A percentile compares a stretch with the other conserved stretches of the same genome.
These are phyloP conservation scores for Verticillium dahliae DNA, from an alignment of 2,329 filamentous ascomycete species.

Conservation along the genomic window DNA sequence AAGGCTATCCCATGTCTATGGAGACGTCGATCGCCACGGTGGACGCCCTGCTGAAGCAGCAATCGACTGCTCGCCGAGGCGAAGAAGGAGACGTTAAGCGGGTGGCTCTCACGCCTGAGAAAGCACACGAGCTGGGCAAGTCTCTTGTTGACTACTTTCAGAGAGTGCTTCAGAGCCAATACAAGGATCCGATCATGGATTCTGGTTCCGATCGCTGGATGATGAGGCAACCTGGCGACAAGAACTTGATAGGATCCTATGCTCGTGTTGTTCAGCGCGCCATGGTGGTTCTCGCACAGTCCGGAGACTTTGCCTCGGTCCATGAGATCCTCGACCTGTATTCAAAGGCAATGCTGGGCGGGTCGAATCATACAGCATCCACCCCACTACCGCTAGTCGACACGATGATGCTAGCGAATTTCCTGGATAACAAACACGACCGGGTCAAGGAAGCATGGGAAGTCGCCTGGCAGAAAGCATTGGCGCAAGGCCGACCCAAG, in stretches of 20 bases:
- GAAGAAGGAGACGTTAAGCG: not conserved
- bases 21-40: conserved; percentile 35
- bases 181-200: not conserved
- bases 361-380: conserved; percentile 18
- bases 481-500: conserved; percentile 30
- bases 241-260: conserved; percentile 3
- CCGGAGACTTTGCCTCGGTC: conserved; percentile 44
- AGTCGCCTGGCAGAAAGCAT: conserved; percentile 47
- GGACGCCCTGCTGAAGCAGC: conserved; percentile 26
- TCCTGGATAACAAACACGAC: conserved; percentile 48
- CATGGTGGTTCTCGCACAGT: conserved; percentile 24
- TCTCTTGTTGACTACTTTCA: conserved; percentile 23
- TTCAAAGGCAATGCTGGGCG: conserved; percentile 29
- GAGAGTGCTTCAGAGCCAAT: conserved; percentile 9
- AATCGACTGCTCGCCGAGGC: not conserved
- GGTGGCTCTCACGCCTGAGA: conserved; percentile 2
- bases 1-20: conserved; percentile 34
- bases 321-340: conserved; percentile 52
- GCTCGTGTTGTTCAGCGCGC: conserved; percentile 13
- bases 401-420: conserved; percentile 62
- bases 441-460: conserved; percentile 63
- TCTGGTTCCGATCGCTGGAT: not conserved
- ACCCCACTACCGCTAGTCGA: conserved; percentile 51
- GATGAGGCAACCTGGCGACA: not conserved
- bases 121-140: conserved; percentile 17